These are phyloP conservation scores for Nakaseomyces kungkrabaensis DNA, from an alignment of 1,139 yeast species.

Conservation along the genomic window DNA sequence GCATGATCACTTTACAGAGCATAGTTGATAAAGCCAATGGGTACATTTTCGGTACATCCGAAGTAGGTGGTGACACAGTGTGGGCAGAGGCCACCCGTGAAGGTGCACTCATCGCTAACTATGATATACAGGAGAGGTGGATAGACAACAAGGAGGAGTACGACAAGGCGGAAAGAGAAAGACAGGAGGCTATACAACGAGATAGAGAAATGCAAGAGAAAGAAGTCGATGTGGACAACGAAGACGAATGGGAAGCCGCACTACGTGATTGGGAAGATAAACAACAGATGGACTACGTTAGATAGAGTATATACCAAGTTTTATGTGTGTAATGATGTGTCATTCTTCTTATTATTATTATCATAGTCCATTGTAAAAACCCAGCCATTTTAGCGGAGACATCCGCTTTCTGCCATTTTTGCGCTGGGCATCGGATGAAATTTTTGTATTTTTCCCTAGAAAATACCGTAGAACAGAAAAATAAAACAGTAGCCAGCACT, in stretches of 20 bases:
- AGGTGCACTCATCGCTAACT: slow-evolving; percentile 39
- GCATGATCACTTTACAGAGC: slow-evolving; percentile 75
- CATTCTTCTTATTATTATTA: too few species aligned
- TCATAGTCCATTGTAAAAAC: too few species aligned
- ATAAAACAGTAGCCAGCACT: not conserved
- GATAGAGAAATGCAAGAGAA: slow-evolving; percentile 32
- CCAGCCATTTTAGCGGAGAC: not conserved
- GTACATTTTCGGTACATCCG: slow-evolving; percentile 83
- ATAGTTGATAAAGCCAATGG: slow-evolving; percentile 88
- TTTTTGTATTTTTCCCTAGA: not conserved
- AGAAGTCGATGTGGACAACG: slow-evolving; percentile 45
- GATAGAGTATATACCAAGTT: slow-evolving; percentile 5
- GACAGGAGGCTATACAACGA: slow-evolving; percentile 28
- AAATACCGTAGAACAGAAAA: not conserved
- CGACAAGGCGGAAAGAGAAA: slow-evolving; percentile 53
- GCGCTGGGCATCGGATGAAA: too few species aligned
- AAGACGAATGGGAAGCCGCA: slow-evolving; percentile 57
- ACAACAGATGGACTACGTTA: slow-evolving; percentile 23
- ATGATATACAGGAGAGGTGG: slow-evolving; percentile 94
- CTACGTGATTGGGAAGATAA: slow-evolving; percentile 52
- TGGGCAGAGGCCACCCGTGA: slow-evolving; percentile 95
- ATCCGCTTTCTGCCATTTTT: too few species aligned
- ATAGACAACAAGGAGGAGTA: slow-evolving; percentile 70
- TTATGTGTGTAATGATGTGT: too few species aligned
- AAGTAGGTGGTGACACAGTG: slow-evolving; percentile 87